These are phyloP conservation scores for Citrus inodora DNA, from an alignment of 345 rosid genomes.

Conservation along the genomic window DNA sequence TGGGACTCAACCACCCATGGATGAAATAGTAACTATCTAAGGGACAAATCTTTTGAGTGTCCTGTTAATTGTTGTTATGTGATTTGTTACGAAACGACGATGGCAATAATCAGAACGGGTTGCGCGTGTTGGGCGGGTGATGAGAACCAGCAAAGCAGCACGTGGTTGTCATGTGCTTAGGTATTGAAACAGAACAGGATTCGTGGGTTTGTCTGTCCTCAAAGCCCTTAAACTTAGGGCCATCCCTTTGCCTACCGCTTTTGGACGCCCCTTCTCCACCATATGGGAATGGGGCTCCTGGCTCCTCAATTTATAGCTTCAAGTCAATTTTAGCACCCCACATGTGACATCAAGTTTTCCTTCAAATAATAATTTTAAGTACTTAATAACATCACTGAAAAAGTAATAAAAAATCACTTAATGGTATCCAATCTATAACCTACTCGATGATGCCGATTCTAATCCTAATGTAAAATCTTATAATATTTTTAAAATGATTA, in stretches of 20 bases:
- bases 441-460: no score
- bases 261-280: constrained; percentile 23
- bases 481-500: no score
- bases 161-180: constrained; percentile 58
- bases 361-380: not conserved
- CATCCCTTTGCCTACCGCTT: constrained; percentile 23
- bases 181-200: constrained; percentile 19
- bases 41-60: no score
- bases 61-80: not conserved
- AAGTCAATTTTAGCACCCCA: constrained; percentile 23
- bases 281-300: constrained; percentile 8
- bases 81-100: not conserved
- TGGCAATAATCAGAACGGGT: not conserved
- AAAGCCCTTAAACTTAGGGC: no score
- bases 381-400: not conserved
- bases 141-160: constrained; percentile 33
- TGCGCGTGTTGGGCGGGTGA: not conserved
- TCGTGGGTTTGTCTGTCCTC: not conserved
- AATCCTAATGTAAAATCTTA: no score
- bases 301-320: constrained; percentile 18
- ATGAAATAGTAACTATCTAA: no score
- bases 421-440: no score
- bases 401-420: not conserved
- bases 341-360: not conserved
- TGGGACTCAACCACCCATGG: no score